Evolutionary conservation across 2,329 filamentous ascomycete genomes (phyloP), one percentile per base, ranked within the genome.

Genomic region (Aspergillus latus): DNA sequence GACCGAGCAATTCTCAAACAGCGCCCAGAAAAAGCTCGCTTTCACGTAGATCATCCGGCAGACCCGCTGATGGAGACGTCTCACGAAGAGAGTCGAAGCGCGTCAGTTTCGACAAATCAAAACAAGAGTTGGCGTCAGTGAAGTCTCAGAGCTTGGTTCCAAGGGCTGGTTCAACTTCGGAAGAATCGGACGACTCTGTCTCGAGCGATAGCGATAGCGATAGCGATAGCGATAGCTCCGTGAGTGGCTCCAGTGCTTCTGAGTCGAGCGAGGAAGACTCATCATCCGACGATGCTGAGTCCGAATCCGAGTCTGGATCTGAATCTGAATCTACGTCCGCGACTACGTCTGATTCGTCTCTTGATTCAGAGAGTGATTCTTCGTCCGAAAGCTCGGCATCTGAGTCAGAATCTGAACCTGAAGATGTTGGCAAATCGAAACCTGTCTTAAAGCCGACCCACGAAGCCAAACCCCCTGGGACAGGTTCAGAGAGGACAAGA

Each of bases 401-500:
- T 49, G 63, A 65, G 30, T 67, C 66, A 0, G 66, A 63, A 11
- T 67, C 64, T 8, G 67, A 72, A 26, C 59, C 62, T 13, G 63
- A 69, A 57, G 62, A 63, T 28, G 42, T 56, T 40, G 29, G 58
- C 54, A 64, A 56, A 51, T 64, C 53, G 32, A 36, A 53, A 1
- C 16, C 50, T 9, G 58, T 52, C 43, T 45, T 32, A 26, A 54
- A 60, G 34, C n/a, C 42, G 11, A 44, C 52, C 10, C 53, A 54
- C 16, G 64, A 64, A 36, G 48, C 65, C 32, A 71, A 70, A 11
- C 68, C 78, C 49, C 81, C 83, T 43, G 77, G 78, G 4, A 52
- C 77, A 57, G 85, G 86, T 13, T 76, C 75, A 32, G 61, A 66
- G 21, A 63, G 68, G 15, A 88, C 86, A 0, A 78, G 79, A 49